These are phyloP conservation scores for Fusarium coicis DNA, from an alignment of 2,329 filamentous ascomycete species.

Conservation along the genomic window DNA sequence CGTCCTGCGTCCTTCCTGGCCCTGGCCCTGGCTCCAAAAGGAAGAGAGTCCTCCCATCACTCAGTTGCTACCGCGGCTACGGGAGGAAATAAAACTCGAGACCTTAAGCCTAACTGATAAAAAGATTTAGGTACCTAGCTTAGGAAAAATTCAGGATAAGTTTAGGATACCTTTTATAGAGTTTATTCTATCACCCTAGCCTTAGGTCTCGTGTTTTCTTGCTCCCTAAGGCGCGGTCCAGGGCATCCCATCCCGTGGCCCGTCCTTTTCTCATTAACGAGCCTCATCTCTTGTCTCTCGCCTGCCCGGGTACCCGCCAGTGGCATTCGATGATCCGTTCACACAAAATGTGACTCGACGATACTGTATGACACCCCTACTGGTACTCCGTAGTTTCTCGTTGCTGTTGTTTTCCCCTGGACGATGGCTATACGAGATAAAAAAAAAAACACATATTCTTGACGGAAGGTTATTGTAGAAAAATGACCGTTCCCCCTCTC, in stretches of 20 bases:
- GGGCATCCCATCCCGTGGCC: conserved; percentile 7
- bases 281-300: conserved; percentile 26
- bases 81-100: no score
- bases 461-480: neutral
- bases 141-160: no score
- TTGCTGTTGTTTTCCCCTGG: neutral
- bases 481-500: neutral
- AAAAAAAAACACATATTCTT: neutral
- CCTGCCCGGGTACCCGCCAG: conserved; percentile 17
- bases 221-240: neutral
- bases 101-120: no score
- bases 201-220: no score
- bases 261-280: conserved; percentile 21
- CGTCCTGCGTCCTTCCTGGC: neutral
- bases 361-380: conserved; percentile 1
- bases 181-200: no score
- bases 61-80: conserved; percentile 18
- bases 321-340: conserved; percentile 23
- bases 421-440: neutral
- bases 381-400: neutral
- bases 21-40: neutral
- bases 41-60: conserved; percentile 8
- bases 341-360: conserved; percentile 19
- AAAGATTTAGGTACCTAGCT: no score
- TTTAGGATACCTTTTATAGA: no score